Percentiles rank a stretch among this genome's conserved stretches.
Evolutionary conservation across 2,329 filamentous ascomycete species (phyloP).

Genomic region (Rutstroemia sp.): DNA sequence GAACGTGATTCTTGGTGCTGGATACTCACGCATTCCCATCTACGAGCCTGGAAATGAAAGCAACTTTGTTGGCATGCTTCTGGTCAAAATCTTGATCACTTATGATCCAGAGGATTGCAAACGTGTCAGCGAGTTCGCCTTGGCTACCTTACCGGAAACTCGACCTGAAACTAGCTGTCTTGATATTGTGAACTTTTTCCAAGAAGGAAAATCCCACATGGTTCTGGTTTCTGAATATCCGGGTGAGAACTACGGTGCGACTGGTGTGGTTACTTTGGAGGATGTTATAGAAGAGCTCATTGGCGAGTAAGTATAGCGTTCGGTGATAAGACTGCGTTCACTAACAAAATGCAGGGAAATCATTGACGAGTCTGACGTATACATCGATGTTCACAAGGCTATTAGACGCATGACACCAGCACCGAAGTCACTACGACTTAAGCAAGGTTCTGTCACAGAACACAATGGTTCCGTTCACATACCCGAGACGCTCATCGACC

Average conservation of each 20-base stretch:
- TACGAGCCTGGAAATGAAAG: conserved; percentile 74
- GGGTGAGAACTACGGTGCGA: conserved; percentile 81
- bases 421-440: conserved; percentile 63
- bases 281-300: conserved; percentile 98
- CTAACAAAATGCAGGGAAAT: conserved; percentile 64
- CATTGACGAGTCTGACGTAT: conserved; percentile 97
- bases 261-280: conserved; percentile 92
- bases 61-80: conserved; percentile 94
- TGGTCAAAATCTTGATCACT: conserved; percentile 98
- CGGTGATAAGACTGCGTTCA: conserved; percentile 18
- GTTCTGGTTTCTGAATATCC: conserved; percentile 86
- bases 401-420: conserved; percentile 58
- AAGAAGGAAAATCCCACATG: conserved; percentile 99
- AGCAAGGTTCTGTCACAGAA: conserved; percentile 45
- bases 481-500: conserved; percentile 34
- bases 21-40: conserved; percentile 94
- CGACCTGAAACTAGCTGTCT: conserved; percentile 91
- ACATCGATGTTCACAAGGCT: conserved; percentile 96
- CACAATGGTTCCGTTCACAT: conserved; percentile 32
- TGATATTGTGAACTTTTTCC: conserved; percentile 99
- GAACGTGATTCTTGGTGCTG: conserved; percentile 85
- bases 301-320: conserved; percentile 67
- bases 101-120: conserved; percentile 89
- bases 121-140: conserved; percentile 79
- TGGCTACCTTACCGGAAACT: conserved; percentile 92